A percentile compares a stretch with the other conserved stretches of the same genome.
These are phyloP conservation scores for Microdochium nivale DNA, from an alignment of 2,329 filamentous ascomycete species.

Conservation along the genomic window DNA sequence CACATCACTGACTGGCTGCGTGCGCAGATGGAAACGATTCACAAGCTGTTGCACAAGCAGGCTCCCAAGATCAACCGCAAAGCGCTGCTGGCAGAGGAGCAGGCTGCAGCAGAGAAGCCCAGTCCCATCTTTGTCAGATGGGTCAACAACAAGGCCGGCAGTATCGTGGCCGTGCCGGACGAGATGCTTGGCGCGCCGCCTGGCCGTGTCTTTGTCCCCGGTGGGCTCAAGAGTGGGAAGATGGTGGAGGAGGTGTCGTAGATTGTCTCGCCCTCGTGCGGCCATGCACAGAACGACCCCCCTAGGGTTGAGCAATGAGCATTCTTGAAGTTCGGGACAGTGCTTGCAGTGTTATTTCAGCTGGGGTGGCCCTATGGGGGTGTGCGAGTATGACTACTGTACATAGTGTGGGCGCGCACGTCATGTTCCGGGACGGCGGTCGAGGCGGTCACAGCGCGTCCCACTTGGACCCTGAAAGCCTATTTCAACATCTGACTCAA, in stretches of 20 bases:
- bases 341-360: too few species aligned
- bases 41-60: constrained; percentile 81
- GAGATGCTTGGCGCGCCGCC: constrained; percentile 59
- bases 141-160: constrained; percentile 59
- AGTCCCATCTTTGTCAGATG: constrained; percentile 60
- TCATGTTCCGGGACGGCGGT: too few species aligned
- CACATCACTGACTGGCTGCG: not conserved
- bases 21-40: constrained; percentile 76
- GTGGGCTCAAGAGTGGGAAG: constrained; percentile 29
- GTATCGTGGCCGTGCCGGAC: constrained; percentile 53
- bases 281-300: not conserved
- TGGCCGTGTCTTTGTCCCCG: constrained; percentile 46
- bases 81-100: constrained; percentile 35
- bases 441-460: too few species aligned
- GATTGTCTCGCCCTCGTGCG: constrained; percentile 10
- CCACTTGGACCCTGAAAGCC: too few species aligned
- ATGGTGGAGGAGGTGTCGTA: constrained; percentile 48
- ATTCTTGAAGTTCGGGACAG: too few species aligned
- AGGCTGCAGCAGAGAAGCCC: constrained; percentile 38
- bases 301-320: too few species aligned
- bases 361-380: too few species aligned
- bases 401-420: too few species aligned
- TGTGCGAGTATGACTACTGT: too few species aligned
- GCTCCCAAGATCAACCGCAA: constrained; percentile 63
- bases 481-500: too few species aligned